These are phyloP conservation scores for Daldinia concentrica DNA, from an alignment of 495 filamentous ascomycete species.

Conservation along the genomic window DNA sequence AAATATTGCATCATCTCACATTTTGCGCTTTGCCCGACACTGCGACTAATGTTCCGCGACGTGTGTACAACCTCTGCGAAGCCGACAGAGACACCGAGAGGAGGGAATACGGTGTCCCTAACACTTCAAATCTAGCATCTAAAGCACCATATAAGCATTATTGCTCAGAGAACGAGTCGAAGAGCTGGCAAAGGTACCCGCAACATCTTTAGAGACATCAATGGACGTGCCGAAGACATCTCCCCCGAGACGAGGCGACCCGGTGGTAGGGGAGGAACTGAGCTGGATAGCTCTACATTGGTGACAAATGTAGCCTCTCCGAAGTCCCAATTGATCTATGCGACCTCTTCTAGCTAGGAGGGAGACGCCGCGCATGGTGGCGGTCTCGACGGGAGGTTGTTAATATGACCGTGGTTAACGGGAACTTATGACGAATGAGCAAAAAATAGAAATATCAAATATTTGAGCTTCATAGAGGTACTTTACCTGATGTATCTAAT, in stretches of 20 bases:
- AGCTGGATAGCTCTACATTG: constrained; percentile 65
- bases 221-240: constrained; percentile 58
- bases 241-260: constrained; percentile 54
- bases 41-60: constrained; percentile 88
- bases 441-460: constrained; percentile 22
- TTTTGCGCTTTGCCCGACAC: constrained; percentile 91
- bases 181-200: constrained; percentile 48
- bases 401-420: constrained; percentile 7
- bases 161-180: neutral
- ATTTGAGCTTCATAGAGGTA: neutral
- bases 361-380: constrained; percentile 45
- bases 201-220: constrained; percentile 46
- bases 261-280: constrained; percentile 60
- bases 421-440: constrained; percentile 27
- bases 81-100: constrained; percentile 92
- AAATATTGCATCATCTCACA: constrained; percentile 58
- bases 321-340: constrained; percentile 27
- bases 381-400: constrained; percentile 12
- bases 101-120: constrained; percentile 88
- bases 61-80: constrained; percentile 90
- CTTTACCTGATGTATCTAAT: neutral
- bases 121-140: constrained; percentile 95
- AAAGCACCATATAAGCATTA: constrained; percentile 23
- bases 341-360: constrained; percentile 38
- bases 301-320: constrained; percentile 50